Evolutionary conservation across 768 basidiomycete species (phyloP).

Genomic region (Phaeotremella skinneri): DNA sequence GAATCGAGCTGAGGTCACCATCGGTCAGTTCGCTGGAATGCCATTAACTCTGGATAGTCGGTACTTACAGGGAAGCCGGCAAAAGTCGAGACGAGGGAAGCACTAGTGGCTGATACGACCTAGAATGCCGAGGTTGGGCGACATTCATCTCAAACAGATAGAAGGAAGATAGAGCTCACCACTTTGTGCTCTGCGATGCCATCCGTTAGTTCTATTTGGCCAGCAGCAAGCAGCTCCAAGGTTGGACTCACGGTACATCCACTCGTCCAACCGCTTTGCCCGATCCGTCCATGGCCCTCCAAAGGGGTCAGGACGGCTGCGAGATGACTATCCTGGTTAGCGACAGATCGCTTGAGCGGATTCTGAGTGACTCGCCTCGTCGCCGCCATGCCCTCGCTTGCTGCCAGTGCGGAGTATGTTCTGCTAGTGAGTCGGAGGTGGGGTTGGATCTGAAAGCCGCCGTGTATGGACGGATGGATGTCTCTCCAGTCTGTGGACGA

Average conservation of each 20-base stretch:
- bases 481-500: too few species aligned
- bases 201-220: neutral
- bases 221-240: neutral
- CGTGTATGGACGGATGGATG: neutral
- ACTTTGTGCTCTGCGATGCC: slow-evolving; percentile 39
- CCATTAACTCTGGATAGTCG: too few species aligned
- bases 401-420: neutral
- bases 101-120: slow-evolving; percentile 83
- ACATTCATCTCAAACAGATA: too few species aligned
- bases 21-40: slow-evolving; percentile 5
- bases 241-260: slow-evolving; percentile 37
- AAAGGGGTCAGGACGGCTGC: slow-evolving; percentile 39
- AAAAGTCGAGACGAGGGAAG: slow-evolving; percentile 87
- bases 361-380: slow-evolving; percentile 18
- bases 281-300: slow-evolving; percentile 36
- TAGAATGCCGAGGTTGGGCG: slow-evolving; percentile 7
- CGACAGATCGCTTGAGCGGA: neutral
- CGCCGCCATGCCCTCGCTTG: slow-evolving; percentile 39
- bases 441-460: slow-evolving; percentile 5
- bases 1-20: slow-evolving; percentile 72
- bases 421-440: neutral
- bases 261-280: slow-evolving; percentile 36
- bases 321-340: neutral
- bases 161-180: slow-evolving; percentile 17
- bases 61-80: slow-evolving; percentile 75